phyloP scores from a whole-genome alignment of 495 filamentous ascomycete species.

The Collariella sp. region DNA sequence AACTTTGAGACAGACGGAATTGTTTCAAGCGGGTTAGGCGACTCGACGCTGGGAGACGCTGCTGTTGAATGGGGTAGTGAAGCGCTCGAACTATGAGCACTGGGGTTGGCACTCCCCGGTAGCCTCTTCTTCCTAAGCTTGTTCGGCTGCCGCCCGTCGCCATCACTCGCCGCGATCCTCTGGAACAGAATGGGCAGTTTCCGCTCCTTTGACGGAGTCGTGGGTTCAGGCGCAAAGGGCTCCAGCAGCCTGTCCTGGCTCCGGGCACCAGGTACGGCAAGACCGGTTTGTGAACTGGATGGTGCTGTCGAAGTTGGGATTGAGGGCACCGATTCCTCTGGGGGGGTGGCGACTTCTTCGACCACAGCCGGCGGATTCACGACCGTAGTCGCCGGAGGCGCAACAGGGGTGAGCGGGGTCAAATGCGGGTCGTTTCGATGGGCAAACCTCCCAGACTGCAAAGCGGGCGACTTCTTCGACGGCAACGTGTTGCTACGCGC shows the following conservation, averaged over 20 bases:
- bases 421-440: constrained; percentile 23
- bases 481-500: constrained; percentile 91
- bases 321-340: constrained; percentile 10
- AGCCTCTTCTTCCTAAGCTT: constrained; percentile 78
- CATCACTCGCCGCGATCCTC: constrained; percentile 54
- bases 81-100: constrained; percentile 75
- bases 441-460: constrained; percentile 48
- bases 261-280: constrained; percentile 27
- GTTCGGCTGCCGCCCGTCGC: constrained; percentile 64
- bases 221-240: constrained; percentile 32
- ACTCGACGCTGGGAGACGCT: constrained; percentile 31
- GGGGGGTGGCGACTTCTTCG: constrained; percentile 22
- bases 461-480: constrained; percentile 77
- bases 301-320: constrained; percentile 6
- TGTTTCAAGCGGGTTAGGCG: constrained; percentile 31
- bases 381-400: constrained; percentile 8
- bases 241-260: constrained; percentile 43
- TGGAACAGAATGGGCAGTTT: constrained; percentile 60
- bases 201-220: constrained; percentile 62
- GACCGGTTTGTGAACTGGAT: constrained; percentile 7
- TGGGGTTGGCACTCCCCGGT: constrained; percentile 63
- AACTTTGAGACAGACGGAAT: constrained; percentile 22
- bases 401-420: constrained; percentile 26
- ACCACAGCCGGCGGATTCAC: constrained; percentile 20
- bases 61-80: constrained; percentile 51